phyloP scores from a whole-genome alignment of 352 stramenopile species.

The Pythium diclinum region DNA sequence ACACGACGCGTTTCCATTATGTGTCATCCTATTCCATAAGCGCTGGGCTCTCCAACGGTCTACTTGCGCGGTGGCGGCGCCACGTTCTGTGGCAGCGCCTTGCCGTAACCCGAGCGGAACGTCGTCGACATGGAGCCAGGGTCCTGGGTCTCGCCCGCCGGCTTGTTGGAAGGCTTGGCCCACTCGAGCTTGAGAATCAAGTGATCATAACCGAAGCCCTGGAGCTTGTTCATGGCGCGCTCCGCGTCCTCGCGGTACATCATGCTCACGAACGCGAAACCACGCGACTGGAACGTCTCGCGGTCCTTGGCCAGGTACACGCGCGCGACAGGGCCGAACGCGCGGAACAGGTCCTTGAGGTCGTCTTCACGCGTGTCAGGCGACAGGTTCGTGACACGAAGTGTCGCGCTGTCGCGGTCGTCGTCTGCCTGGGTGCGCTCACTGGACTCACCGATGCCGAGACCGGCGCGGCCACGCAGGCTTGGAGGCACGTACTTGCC shows the following conservation, averaged over 20 bases:
- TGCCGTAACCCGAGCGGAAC: conserved; percentile 88
- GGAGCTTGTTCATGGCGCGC: conserved; percentile 95
- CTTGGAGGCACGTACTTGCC: conserved; percentile 87
- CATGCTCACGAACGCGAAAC: conserved; percentile 99
- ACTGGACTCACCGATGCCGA: conserved; percentile 29
- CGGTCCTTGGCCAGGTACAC: conserved; percentile 99
- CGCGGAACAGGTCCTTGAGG: conserved; percentile 97
- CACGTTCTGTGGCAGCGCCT: conserved; percentile 84
- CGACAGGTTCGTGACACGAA: conserved; percentile 99
- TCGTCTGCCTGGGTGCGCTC: conserved; percentile 41
- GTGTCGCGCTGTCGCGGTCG: conserved; percentile 85
- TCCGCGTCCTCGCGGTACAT: conserved; percentile 95
- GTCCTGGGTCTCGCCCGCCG: conserved; percentile 54
- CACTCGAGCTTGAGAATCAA: conserved; percentile 99
- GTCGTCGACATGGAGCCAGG: conserved; percentile 81
- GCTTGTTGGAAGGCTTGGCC: conserved; percentile 95
- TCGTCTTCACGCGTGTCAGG: conserved; percentile 98
- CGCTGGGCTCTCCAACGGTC: conserved; percentile 4
- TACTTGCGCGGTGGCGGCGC: conserved; percentile 80
- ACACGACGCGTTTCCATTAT: conserved; percentile 12
- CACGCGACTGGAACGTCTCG: conserved; percentile 95
- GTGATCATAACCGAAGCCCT: conserved; percentile 98
- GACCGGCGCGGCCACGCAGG: conserved; percentile 56
- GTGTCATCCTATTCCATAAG: conserved; percentile 5
- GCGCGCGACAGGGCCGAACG: conserved; percentile 95